Conservation (phyloP, 1,284 basidiomycete genomes). For the Termitomyces sp. region DNA sequence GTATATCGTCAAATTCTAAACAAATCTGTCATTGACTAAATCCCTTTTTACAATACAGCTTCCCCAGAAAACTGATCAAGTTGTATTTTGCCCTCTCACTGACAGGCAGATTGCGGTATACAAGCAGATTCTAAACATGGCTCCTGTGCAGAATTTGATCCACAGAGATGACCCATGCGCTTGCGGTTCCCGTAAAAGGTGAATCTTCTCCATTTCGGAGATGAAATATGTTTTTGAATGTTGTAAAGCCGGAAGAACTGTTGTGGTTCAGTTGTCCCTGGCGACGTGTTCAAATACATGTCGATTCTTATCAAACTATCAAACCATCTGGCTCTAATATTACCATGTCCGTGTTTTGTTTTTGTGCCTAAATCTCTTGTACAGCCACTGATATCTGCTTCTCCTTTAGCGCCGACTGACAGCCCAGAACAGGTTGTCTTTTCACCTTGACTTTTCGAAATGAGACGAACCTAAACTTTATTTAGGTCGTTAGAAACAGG, state of each 20-base stretch:
- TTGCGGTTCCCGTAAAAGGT: conserved; percentile 61
- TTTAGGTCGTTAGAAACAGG: conserved; percentile 53
- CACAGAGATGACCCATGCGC: conserved; percentile 65
- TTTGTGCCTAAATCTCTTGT: not conserved
- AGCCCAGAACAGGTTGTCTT: conserved; percentile 53
- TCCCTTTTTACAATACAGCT: conserved; percentile 43
- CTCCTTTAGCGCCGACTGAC: conserved; percentile 51
- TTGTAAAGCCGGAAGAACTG: conserved; percentile 56
- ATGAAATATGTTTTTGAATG: not conserved
- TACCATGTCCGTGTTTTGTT: conserved; percentile 50
- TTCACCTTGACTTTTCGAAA: not conserved
- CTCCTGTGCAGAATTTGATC: conserved; percentile 62
- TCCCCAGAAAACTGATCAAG: conserved; percentile 76
- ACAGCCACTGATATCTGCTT: conserved; percentile 1
- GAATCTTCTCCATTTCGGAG: conserved; percentile 18
- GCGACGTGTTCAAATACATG: conserved; percentile 70
- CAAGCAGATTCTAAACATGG: conserved; percentile 57
- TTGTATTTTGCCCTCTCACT: conserved; percentile 86
- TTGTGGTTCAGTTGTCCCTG: conserved; percentile 55
- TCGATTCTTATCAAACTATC: conserved; percentile 78
- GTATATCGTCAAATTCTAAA: conserved; percentile 26
- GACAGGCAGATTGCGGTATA: conserved; percentile 65
- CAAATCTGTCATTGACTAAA: not conserved
- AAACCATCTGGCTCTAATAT: conserved; percentile 78
- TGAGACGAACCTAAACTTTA: not conserved